Evolutionary conservation across 75 land plant species (phyloP), one percentile per base, ranked within the genome.

Genomic region (Cryptomeria japonica): DNA sequence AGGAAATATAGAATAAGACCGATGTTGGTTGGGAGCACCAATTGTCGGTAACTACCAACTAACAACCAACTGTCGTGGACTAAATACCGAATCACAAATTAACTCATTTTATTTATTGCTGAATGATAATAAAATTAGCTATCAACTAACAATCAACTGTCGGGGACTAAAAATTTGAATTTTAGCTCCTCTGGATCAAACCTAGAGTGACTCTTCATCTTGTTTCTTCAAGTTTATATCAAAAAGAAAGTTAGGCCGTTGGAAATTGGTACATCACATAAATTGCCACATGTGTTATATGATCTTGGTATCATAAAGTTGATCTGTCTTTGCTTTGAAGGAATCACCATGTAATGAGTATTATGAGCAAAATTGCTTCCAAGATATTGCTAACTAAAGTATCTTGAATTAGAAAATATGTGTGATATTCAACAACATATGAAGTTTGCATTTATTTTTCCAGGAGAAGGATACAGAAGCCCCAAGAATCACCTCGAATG

Each of bases 401-500:
- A 46, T 82, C 84, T 46, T 82, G 49, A 16, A 28, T 46, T 13
- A 46, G 12, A 46, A 46, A 9, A 3, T 42, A 42, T 82, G 11
- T 41, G 46, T 39, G 0, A 82, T 3, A 42, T 82, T 46, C 49
- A 28, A n/a, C 32, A n/a, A 32, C 53, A 44, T 82, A 44, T 28
- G 22, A 82, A 1, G 22, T 82, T 82, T 83, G 22, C 18, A 47
- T 64, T 51, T 75, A 75, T 58, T 19, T 87, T 87, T 58, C 53
- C 88, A 97, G 98, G 93, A 88, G 73, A 77, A 87, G 72, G 95
- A 94, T 53, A 85, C 90, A 79, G 51, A 88, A 19, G 95, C 97
- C 82, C 98, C 92, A 36, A 94, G 99, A 68, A 98, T 98, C 73
- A 98, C 97, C 58, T 94, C 98, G 41, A 95, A 98, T 91, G 94